These are phyloP conservation scores for Carex littledalei DNA, from an alignment of 176 grass and related monocot species.

Conservation along the genomic window DNA sequence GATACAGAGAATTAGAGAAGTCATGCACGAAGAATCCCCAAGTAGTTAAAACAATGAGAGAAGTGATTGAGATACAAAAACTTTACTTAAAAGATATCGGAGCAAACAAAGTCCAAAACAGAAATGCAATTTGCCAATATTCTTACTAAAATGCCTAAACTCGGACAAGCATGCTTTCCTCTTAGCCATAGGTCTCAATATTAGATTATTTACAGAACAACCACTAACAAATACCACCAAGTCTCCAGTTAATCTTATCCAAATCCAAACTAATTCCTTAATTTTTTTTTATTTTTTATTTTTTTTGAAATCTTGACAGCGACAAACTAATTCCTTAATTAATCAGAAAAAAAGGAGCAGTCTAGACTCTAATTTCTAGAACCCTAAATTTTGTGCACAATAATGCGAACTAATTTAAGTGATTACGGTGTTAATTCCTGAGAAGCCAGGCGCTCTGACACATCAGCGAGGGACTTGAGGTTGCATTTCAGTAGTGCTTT, in stretches of 20 bases:
- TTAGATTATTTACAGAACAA: slow-evolving; percentile 23
- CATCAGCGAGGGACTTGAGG: slow-evolving; percentile 81
- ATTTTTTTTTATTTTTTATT: background rate
- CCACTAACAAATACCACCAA: slow-evolving; percentile 10
- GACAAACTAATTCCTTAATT: slow-evolving; percentile 11
- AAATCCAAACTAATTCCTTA: slow-evolving; percentile 10
- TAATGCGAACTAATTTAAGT: background rate
- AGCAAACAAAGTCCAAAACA: background rate
- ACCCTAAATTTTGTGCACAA: slow-evolving; percentile 21
- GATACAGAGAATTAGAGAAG: background rate
- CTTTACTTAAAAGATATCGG: background rate
- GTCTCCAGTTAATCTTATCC: slow-evolving; percentile 7
- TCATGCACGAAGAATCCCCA: background rate
- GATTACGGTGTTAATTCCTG: slow-evolving; percentile 26
- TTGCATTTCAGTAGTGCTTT: slow-evolving; percentile 94
- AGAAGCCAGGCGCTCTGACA: slow-evolving; percentile 63
- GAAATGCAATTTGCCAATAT: background rate
- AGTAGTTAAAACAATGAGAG: background rate
- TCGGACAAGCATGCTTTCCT: background rate
- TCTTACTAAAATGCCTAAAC: background rate
- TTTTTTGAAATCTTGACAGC: too few species aligned
- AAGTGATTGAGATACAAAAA: background rate
- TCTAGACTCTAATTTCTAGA: slow-evolving; percentile 18
- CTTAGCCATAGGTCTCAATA: slow-evolving; percentile 14
- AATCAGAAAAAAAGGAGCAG: background rate